Percentiles rank a stretch among this genome's conserved stretches.
Conservation (phyloP, 371 early-diverging fungal species). For the Mortierella sp. region DNA sequence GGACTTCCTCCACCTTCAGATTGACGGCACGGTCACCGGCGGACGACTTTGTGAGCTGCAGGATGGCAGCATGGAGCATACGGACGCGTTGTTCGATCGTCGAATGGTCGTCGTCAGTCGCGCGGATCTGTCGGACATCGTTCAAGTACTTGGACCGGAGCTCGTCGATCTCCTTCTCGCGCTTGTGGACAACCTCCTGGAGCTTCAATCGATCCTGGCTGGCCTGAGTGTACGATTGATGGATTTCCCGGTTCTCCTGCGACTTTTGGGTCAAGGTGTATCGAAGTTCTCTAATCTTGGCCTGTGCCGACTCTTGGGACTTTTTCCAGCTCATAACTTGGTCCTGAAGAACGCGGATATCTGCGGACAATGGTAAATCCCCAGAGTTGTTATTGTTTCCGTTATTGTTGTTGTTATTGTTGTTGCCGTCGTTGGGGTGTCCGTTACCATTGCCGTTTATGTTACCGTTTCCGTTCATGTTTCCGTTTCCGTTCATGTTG, state of each 20-base stretch:
- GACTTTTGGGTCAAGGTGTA: constrained; percentile 48
- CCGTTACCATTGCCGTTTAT: constrained; percentile 16
- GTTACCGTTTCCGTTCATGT: constrained; percentile 9
- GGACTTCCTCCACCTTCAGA: constrained; percentile 45
- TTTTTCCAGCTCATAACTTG: constrained; percentile 49
- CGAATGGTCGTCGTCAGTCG: constrained; percentile 54
- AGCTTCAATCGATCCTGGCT: constrained; percentile 51
- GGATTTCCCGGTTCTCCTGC: constrained; percentile 52
- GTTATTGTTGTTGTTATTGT: constrained; percentile 2
- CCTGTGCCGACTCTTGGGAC: constrained; percentile 50
- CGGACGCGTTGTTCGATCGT: constrained; percentile 54
- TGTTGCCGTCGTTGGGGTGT: neutral
- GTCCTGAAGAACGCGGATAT: constrained; percentile 49
- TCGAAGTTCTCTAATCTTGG: constrained; percentile 44
- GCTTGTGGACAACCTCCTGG: constrained; percentile 54
- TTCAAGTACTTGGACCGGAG: constrained; percentile 53
- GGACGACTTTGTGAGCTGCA: constrained; percentile 55
- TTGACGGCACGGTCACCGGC: constrained; percentile 51
- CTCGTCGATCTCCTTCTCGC: constrained; percentile 57
- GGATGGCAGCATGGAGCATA: constrained; percentile 51
- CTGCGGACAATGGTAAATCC: constrained; percentile 25
- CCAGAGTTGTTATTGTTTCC: constrained; percentile 21
- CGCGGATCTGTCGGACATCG: constrained; percentile 55
- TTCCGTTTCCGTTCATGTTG: constrained; percentile 16
- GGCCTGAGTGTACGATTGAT: constrained; percentile 34